Percentiles rank a stretch among this genome's conserved stretches.
phyloP scores from a whole-genome alignment of 2,329 filamentous ascomycete species.

The Passalora sequoiae region DNA sequence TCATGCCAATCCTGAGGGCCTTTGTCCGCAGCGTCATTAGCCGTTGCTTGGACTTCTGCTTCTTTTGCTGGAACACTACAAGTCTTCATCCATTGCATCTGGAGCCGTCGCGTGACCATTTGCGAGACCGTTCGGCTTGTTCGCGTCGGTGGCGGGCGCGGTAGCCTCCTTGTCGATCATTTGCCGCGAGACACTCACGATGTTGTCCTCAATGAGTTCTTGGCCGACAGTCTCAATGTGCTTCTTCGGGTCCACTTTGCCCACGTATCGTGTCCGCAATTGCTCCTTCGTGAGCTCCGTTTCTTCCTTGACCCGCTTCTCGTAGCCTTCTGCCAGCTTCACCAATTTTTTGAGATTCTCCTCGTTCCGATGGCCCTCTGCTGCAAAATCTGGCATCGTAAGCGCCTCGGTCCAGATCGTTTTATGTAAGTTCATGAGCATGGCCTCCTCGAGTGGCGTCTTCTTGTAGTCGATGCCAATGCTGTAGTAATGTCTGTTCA shows the following conservation, averaged over 20 bases:
- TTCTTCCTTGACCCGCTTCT: slow-evolving; percentile 98
- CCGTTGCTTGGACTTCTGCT: too few species aligned
- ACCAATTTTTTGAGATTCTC: slow-evolving; percentile 85
- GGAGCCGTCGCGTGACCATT: slow-evolving; percentile 17
- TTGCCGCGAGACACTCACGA: slow-evolving; percentile 93
- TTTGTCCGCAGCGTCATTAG: too few species aligned
- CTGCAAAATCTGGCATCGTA: slow-evolving; percentile 91
- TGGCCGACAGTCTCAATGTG: slow-evolving; percentile 96
- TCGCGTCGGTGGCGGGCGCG: slow-evolving; percentile 66
- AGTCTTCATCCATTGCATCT: slow-evolving; percentile 26
- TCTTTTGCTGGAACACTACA: too few species aligned
- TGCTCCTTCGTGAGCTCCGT: slow-evolving; percentile 95
- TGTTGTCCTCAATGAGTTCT: slow-evolving; percentile 97
- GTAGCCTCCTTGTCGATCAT: slow-evolving; percentile 99
- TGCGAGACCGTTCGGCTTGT: slow-evolving; percentile 28
- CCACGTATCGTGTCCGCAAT: slow-evolving; percentile 96
- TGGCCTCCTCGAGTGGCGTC: slow-evolving; percentile 93
- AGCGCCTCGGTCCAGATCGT: slow-evolving; percentile 98
- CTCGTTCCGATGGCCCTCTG: slow-evolving; percentile 78
- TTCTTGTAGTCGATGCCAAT: slow-evolving; percentile 98
- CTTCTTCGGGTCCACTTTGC: slow-evolving; percentile 99
- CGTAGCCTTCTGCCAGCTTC: slow-evolving; percentile 86
- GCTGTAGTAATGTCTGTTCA: slow-evolving; percentile 98
- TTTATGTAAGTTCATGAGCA: slow-evolving; percentile 99
- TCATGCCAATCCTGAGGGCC: too few species aligned